phyloP scores from a whole-genome alignment of 306 rosid species.

The Prosopis cineraria region DNA sequence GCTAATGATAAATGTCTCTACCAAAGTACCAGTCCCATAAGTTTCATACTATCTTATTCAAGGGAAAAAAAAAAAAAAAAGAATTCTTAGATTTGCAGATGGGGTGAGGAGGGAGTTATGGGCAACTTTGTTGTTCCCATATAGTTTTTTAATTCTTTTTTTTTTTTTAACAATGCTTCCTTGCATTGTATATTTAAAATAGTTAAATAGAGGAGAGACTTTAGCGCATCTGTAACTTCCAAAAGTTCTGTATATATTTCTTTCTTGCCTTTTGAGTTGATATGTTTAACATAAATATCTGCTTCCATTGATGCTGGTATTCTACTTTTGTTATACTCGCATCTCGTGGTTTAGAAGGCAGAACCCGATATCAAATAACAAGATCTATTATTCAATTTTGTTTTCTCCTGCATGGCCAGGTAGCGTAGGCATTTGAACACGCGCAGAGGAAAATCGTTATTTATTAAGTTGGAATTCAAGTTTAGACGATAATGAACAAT shows the following conservation, averaged over 20 bases:
- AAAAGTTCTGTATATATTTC: slow-evolving; percentile 22
- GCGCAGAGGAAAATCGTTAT: neutral
- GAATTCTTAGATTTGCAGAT: slow-evolving; percentile 22
- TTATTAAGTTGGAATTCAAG: neutral
- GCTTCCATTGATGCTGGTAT: neutral
- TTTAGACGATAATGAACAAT: neutral
- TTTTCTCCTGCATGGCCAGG: neutral
- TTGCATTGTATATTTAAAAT: slow-evolving; percentile 28
- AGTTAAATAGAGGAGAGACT: neutral
- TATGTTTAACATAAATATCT: neutral
- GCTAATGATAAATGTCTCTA: slow-evolving; percentile 8
- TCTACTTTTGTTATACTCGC: neutral
- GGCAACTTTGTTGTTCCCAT: slow-evolving; percentile 2
- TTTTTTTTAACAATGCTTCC: slow-evolving; percentile 14
- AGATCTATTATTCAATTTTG: no score
- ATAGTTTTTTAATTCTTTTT: neutral
- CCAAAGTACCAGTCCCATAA: neutral
- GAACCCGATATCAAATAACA: neutral
- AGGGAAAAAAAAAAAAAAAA: neutral
- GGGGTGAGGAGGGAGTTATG: slow-evolving; percentile 10
- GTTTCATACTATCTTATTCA: neutral
- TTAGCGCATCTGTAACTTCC: neutral
- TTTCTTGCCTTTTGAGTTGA: neutral
- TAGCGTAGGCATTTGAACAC: no score
- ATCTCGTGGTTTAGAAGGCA: neutral